phyloP scores from a whole-genome alignment of 2,329 filamentous ascomycete genomes.

The Fusarium denticulatum region DNA sequence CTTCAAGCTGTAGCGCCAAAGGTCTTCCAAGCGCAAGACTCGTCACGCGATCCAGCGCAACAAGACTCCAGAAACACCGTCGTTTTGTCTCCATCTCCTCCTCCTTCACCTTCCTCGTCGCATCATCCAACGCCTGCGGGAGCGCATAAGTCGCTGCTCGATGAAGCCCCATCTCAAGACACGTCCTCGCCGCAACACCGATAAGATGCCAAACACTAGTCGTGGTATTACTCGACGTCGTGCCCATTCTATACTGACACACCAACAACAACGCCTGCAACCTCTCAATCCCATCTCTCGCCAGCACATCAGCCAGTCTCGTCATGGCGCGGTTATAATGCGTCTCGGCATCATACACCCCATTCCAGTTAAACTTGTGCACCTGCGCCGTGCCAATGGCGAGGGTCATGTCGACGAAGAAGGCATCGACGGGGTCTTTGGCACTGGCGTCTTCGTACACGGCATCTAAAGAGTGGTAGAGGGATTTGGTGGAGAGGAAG shows the following conservation, averaged over 20 bases:
- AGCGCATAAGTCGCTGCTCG: slow-evolving; percentile 49
- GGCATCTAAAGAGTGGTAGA: slow-evolving; percentile 43
- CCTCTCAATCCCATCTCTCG: slow-evolving; percentile 48
- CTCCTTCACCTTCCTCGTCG: background rate
- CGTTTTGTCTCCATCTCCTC: slow-evolving; percentile 49
- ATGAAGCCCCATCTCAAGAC: slow-evolving; percentile 54
- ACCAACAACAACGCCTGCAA: slow-evolving; percentile 55
- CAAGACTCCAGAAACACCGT: slow-evolving; percentile 56
- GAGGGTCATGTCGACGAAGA: slow-evolving; percentile 56
- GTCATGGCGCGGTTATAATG: slow-evolving; percentile 53
- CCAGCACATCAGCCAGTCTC: slow-evolving; percentile 50
- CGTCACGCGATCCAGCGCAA: slow-evolving; percentile 51
- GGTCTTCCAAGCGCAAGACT: slow-evolving; percentile 53
- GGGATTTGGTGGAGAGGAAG: slow-evolving; percentile 48
- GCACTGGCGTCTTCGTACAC: slow-evolving; percentile 44
- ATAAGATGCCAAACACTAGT: slow-evolving; percentile 58
- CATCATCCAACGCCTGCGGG: background rate
- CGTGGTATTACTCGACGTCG: slow-evolving; percentile 50
- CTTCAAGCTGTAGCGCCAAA: slow-evolving; percentile 53
- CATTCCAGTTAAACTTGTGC: slow-evolving; percentile 57
- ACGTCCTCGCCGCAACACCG: slow-evolving; percentile 53
- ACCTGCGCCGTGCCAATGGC: slow-evolving; percentile 56
- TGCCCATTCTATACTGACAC: slow-evolving; percentile 55
- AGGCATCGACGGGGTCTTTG: slow-evolving; percentile 46
- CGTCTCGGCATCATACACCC: slow-evolving; percentile 53